phyloP scores from a whole-genome alignment of 768 basidiomycete genomes.

The Auricularia cornea region DNA sequence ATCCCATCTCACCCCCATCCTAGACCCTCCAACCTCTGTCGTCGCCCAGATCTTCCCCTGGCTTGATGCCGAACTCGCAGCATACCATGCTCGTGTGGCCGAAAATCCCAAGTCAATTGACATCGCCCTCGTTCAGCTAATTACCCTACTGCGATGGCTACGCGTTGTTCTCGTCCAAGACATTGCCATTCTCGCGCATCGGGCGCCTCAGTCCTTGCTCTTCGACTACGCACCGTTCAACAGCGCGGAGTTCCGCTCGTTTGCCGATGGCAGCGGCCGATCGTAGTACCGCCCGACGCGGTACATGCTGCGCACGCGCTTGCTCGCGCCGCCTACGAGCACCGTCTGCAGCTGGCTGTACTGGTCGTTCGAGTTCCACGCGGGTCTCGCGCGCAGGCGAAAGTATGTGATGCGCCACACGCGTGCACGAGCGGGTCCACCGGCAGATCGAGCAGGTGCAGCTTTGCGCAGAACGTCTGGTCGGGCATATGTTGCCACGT shows the following conservation, averaged over 20 bases:
- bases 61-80: slow-evolving; percentile 16
- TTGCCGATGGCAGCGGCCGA: too few relatives aligned
- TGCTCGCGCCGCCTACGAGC: too few relatives aligned
- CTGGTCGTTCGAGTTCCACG: too few relatives aligned
- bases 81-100: slow-evolving; percentile 1
- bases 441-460: too few relatives aligned
- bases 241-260: slow-evolving; percentile 12
- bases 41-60: slow-evolving; percentile 18
- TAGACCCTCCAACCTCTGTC: slow-evolving; percentile 19
- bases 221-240: slow-evolving; percentile 24
- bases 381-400: too few relatives aligned
- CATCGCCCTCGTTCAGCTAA: slow-evolving; percentile 21
- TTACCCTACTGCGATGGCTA: slow-evolving; percentile 17
- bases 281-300: too few relatives aligned
- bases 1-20: neutral
- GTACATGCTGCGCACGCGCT: too few relatives aligned
- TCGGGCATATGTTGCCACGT: too few relatives aligned
- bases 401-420: too few relatives aligned
- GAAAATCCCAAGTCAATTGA: slow-evolving; percentile 12
- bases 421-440: too few relatives aligned
- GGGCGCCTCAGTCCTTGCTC: slow-evolving; percentile 15
- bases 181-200: slow-evolving; percentile 19
- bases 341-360: too few relatives aligned
- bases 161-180: slow-evolving; percentile 27
- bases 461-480: too few relatives aligned